Percentiles rank a stretch among this genome's conserved stretches.
phyloP scores from a whole-genome alignment of 192 early-diverging fungal species.

The Lunasporangiospora selenospora region DNA sequence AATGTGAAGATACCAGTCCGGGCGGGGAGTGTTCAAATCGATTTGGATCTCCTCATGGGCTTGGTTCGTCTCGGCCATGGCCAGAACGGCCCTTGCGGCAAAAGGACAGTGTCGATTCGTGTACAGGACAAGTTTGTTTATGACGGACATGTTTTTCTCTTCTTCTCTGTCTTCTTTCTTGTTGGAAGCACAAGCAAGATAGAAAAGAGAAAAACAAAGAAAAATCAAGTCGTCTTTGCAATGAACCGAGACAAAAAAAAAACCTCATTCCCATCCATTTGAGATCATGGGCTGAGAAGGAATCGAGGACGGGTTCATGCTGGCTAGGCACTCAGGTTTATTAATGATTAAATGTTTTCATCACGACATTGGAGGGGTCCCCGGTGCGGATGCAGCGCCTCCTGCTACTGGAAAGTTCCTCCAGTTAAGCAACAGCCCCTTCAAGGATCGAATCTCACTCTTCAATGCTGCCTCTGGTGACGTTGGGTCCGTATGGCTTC shows the following conservation, averaged over 20 bases:
- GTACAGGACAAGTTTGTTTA: constrained; percentile 59
- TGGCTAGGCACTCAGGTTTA: too few species aligned
- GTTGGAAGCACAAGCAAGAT: too few species aligned
- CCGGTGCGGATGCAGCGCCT: neutral
- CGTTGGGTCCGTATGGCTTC: constrained; percentile 20
- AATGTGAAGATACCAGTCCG: constrained; percentile 51
- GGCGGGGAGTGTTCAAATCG: constrained; percentile 53
- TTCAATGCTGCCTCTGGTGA: constrained; percentile 48
- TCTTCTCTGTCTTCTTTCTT: too few species aligned
- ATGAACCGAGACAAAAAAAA: too few species aligned
- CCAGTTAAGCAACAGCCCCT: constrained; percentile 55
- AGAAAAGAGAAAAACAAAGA: too few species aligned
- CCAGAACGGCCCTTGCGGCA: constrained; percentile 69
- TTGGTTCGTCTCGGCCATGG: constrained; percentile 62
- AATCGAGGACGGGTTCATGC: too few species aligned
- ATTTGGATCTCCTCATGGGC: constrained; percentile 61
- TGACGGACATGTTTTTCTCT: neutral
- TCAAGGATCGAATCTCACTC: constrained; percentile 56
- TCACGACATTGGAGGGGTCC: too few species aligned
- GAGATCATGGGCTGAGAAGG: too few species aligned
- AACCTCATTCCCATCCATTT: too few species aligned
- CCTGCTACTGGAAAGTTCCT: constrained; percentile 51
- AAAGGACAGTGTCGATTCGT: constrained; percentile 60
- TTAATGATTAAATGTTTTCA: too few species aligned
- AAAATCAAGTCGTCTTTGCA: too few species aligned